These are phyloP conservation scores for Actinidia chinensis DNA, from an alignment of 179 eudicot species.

Conservation along the genomic window DNA sequence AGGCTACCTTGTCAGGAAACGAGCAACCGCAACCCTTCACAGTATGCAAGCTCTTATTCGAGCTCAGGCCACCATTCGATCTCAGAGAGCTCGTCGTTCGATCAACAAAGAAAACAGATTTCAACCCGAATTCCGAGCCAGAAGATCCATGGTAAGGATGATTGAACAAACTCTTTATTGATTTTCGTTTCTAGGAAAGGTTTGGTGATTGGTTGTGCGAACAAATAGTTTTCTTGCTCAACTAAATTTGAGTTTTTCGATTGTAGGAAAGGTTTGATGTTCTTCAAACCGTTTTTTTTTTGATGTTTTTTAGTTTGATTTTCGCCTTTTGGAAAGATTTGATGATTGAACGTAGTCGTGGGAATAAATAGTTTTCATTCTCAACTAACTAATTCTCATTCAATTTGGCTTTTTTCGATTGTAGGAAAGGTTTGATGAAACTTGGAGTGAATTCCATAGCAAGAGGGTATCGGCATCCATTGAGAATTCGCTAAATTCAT, in stretches of 20 bases:
- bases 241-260: too few species aligned
- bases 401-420: not conserved
- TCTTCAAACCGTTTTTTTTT: too few species aligned
- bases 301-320: too few species aligned
- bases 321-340: too few species aligned
- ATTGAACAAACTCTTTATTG: not conserved
- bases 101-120: constrained; percentile 21
- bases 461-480: constrained; percentile 67
- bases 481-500: constrained; percentile 42
- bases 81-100: constrained; percentile 50
- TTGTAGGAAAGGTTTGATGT: too few species aligned
- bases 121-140: constrained; percentile 30
- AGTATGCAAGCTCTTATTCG: constrained; percentile 87
- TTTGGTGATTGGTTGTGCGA: too few species aligned
- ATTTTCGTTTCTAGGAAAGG: too few species aligned
- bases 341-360: too few species aligned
- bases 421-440: constrained; percentile 57
- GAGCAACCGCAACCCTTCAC: constrained; percentile 76
- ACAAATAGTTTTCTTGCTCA: too few species aligned
- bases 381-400: too few species aligned
- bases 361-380: too few species aligned
- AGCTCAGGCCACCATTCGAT: constrained; percentile 69
- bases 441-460: constrained; percentile 59
- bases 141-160: constrained; percentile 48
- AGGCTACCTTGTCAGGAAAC: constrained; percentile 75